Conservation (phyloP, 1,139 yeast genomes). For the Taphrina deformans region DNA sequence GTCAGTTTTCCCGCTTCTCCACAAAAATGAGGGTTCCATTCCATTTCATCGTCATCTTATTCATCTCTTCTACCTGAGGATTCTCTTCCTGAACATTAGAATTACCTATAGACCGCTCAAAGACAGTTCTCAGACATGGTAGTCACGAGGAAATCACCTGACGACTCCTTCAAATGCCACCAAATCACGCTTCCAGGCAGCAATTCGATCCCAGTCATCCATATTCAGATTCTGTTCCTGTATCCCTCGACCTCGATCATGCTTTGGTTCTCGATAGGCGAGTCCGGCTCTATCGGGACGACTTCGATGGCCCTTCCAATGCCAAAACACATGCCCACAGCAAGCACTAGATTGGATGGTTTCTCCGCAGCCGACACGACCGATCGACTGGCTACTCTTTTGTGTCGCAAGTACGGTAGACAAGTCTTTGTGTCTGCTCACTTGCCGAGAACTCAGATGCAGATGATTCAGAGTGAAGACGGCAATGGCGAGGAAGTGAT, state of each 20-base stretch:
- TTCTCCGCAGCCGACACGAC: conserved; percentile 21
- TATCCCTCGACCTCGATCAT: conserved; percentile 31
- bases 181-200: conserved; percentile 17
- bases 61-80: no score
- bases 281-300: conserved; percentile 2
- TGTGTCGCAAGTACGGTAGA: conserved; percentile 3
- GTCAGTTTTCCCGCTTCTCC: no score
- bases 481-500: conserved; percentile 10
- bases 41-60: no score
- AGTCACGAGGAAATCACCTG: not conserved
- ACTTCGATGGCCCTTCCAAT: conserved; percentile 27
- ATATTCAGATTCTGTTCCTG: conserved; percentile 23
- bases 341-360: conserved; percentile 25
- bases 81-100: no score
- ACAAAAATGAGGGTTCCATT: no score
- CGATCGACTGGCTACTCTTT: conserved; percentile 19
- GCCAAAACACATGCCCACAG: conserved; percentile 1
- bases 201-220: not conserved
- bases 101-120: no score
- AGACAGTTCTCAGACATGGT: not conserved
- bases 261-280: conserved; percentile 32
- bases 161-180: conserved; percentile 1
- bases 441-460: not conserved
- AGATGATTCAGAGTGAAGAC: not conserved
- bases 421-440: conserved; percentile 22